Evolutionary conservation across 208 protist genomes (phyloP).

Genomic region (Endotrypanum monterogeii): DNA sequence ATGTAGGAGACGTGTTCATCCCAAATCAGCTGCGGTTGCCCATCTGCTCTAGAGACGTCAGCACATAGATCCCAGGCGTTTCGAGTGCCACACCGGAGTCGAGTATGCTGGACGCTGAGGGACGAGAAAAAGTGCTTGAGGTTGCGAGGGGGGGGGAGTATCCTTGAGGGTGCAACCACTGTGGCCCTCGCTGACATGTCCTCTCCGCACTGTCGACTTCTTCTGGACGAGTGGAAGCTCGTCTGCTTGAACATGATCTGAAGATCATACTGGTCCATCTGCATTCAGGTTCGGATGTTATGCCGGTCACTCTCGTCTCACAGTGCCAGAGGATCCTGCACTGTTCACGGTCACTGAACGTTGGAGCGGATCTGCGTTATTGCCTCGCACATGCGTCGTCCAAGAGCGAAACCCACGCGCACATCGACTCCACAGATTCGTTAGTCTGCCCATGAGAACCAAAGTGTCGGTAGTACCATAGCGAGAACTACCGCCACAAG

Average conservation of each 20-base stretch:
- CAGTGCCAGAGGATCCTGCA: conserved; percentile 3
- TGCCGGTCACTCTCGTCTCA: neutral
- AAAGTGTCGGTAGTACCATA: neutral
- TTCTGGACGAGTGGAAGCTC: neutral
- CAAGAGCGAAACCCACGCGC: neutral
- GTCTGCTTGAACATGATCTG: neutral
- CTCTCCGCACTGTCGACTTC: neutral
- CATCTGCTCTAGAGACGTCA: neutral
- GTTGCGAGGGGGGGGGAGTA: neutral
- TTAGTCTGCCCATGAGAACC: neutral
- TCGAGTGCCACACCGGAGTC: neutral
- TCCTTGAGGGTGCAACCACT: neutral
- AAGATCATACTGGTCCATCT: neutral
- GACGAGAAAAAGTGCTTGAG: neutral
- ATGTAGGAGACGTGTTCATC: no score
- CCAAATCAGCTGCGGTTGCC: neutral
- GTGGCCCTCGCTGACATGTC: neutral
- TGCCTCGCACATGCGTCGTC: neutral
- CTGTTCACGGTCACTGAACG: neutral
- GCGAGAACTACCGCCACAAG: neutral
- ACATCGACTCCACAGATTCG: neutral
- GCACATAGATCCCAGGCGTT: neutral
- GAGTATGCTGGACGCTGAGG: neutral
- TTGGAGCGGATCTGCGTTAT: neutral
- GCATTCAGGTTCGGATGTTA: neutral